phyloP scores from a whole-genome alignment of 768 basidiomycete species.

The Lyophyllum atratum region DNA sequence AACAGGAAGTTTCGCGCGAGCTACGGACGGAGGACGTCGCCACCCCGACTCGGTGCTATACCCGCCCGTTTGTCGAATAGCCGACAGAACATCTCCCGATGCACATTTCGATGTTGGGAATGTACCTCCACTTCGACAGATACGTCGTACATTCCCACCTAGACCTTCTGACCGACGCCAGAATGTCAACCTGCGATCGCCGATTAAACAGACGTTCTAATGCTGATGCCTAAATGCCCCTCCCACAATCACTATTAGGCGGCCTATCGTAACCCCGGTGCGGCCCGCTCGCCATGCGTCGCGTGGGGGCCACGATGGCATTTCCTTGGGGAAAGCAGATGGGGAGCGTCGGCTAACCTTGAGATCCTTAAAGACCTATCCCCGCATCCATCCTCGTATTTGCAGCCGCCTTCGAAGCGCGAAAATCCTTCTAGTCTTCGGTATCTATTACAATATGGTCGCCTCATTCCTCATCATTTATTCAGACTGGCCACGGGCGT shows the following conservation, averaged over 20 bases:
- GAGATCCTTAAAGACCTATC: not conserved
- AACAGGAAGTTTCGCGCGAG: not conserved
- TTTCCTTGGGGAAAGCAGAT: not conserved
- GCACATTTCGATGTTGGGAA: not conserved
- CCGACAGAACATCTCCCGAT: not conserved
- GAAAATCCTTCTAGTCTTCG: not conserved
- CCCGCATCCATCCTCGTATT: not conserved
- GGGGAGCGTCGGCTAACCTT: not conserved
- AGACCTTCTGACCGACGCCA: not conserved
- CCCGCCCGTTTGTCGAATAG: not conserved
- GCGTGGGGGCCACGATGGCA: not conserved
- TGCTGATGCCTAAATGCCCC: not conserved
- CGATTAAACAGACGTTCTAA: not conserved
- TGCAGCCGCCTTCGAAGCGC: too few species aligned
- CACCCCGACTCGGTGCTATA: not conserved
- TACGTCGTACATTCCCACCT: not conserved
- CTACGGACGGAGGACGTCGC: not conserved
- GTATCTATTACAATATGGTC: too few species aligned
- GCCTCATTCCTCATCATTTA: not conserved
- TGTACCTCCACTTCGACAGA: not conserved
- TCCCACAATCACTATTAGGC: not conserved
- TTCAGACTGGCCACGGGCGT: not conserved
- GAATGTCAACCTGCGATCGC: not conserved
- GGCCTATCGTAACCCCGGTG: not conserved
- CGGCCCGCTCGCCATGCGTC: not conserved